A percentile compares a stretch with the other conserved stretches of the same genome.
Evolutionary conservation across 805 yeast genomes (phyloP).

Genomic region (Candida nanaspora): DNA sequence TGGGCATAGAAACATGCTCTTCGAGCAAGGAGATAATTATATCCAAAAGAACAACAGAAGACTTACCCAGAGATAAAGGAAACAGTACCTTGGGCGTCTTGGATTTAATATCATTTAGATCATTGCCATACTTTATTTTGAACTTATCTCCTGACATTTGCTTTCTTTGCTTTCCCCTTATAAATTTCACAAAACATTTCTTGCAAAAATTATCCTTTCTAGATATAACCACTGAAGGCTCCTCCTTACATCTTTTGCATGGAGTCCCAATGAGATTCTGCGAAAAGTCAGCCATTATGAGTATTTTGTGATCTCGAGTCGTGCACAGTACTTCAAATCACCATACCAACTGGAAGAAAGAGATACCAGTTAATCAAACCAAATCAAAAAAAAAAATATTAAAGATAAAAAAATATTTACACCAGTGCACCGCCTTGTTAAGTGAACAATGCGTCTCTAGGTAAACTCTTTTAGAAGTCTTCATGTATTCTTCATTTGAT

Average conservation of each 20-base stretch:
- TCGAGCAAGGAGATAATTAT: constrained; percentile 51
- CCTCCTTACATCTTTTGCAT: constrained; percentile 46
- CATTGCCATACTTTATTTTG: constrained; percentile 57
- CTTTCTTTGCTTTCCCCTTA: constrained; percentile 74
- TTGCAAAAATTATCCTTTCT: constrained; percentile 63
- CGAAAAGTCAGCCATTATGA: too few relatives aligned
- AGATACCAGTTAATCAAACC: too few relatives aligned
- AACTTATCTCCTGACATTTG: constrained; percentile 66
- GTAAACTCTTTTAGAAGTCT: too few relatives aligned
- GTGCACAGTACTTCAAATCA: too few relatives aligned
- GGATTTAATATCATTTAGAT: constrained; percentile 16
- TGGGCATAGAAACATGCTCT: constrained; percentile 53
- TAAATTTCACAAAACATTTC: constrained; percentile 62
- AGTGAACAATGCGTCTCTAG: too few relatives aligned
- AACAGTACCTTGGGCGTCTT: constrained; percentile 41
- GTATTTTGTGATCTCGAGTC: not conserved
- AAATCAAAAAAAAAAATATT: too few relatives aligned
- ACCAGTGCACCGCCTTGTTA: too few relatives aligned
- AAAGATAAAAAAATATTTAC: too few relatives aligned
- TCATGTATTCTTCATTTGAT: too few relatives aligned
- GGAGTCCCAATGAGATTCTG: constrained; percentile 4
- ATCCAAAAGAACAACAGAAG: constrained; percentile 65
- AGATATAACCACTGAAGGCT: constrained; percentile 36
- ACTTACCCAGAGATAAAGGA: constrained; percentile 58
- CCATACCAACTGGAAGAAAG: too few relatives aligned